Percentiles rank a stretch among this genome's conserved stretches.
These are phyloP conservation scores for Lasiodiplodia hormozganensis DNA, from an alignment of 2,329 filamentous ascomycete genomes.

Conservation along the genomic window DNA sequence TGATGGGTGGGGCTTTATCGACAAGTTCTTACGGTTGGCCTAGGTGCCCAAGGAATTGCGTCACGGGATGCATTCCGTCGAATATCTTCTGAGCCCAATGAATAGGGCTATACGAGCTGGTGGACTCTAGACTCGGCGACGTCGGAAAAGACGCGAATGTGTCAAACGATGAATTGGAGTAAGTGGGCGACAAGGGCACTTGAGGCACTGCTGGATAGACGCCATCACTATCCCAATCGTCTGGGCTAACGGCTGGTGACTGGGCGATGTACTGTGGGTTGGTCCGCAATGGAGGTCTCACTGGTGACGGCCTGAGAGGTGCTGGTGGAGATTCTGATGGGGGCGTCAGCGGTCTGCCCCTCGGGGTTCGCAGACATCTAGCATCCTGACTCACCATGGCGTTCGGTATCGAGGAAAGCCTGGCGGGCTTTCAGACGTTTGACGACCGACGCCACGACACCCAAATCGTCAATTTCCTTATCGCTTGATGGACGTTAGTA, in stretches of 20 bases:
- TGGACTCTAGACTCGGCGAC: constrained; percentile 32
- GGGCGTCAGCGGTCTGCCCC: background rate
- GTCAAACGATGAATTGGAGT: constrained; percentile 51
- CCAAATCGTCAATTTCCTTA: constrained; percentile 10
- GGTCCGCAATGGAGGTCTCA: constrained; percentile 9
- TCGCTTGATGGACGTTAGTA: constrained; percentile 12
- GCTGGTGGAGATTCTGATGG: background rate
- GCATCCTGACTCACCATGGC: background rate
- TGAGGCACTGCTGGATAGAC: constrained; percentile 30
- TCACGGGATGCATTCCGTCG: constrained; percentile 49
- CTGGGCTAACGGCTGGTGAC: constrained; percentile 8
- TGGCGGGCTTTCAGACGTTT: constrained; percentile 22
- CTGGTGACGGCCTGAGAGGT: background rate
- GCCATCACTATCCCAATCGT: constrained; percentile 26
- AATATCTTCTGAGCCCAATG: constrained; percentile 55
- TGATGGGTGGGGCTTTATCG: constrained; percentile 24
- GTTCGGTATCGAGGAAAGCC: background rate
- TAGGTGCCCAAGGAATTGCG: constrained; percentile 42
- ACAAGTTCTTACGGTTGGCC: constrained; percentile 35
- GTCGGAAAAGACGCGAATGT: constrained; percentile 43
- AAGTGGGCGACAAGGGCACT: constrained; percentile 47
- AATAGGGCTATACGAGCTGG: constrained; percentile 40
- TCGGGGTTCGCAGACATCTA: background rate
- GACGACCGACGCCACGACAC: background rate
- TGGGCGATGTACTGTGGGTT: background rate